phyloP scores from a whole-genome alignment of 2,329 filamentous ascomycete genomes.

The Eutypella sp. region DNA sequence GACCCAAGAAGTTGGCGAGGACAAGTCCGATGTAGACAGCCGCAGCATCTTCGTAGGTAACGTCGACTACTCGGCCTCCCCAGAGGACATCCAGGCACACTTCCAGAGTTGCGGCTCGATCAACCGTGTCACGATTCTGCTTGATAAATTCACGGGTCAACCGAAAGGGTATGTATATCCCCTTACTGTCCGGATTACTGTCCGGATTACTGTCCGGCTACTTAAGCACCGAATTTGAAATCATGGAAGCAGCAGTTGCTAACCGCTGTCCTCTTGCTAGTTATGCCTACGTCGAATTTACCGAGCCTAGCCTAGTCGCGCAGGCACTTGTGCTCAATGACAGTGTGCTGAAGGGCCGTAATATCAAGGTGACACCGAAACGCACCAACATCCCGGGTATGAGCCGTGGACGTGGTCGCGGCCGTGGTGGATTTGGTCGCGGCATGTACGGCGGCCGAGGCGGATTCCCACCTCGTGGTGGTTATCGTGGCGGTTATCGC shows the following conservation, averaged over 20 bases:
- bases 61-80: constrained; percentile 94
- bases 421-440: constrained; percentile 45
- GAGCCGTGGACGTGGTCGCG: constrained; percentile 67
- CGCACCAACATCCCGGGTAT: constrained; percentile 95
- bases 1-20: constrained; percentile 76
- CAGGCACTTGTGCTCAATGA: constrained; percentile 95
- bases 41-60: constrained; percentile 98
- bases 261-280: constrained; percentile 40
- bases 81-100: constrained; percentile 96
- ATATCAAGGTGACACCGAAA: constrained; percentile 92
- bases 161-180: constrained; percentile 81
- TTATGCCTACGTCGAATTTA: constrained; percentile 98
- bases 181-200: no score
- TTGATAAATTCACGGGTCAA: constrained; percentile 98
- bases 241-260: neutral
- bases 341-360: constrained; percentile 89
- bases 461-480: no score
- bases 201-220: no score
- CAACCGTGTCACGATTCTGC: constrained; percentile 93
- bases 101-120: constrained; percentile 97
- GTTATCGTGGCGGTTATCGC: no score
- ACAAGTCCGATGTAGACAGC: constrained; percentile 92
- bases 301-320: constrained; percentile 86
- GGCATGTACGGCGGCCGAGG: constrained; percentile 51
- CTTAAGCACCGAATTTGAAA: no score